Evolutionary conservation across 2,329 filamentous ascomycete species (phyloP), one percentile per base, ranked within the genome.

Genomic region (Microdochium trichocladiopsis): DNA sequence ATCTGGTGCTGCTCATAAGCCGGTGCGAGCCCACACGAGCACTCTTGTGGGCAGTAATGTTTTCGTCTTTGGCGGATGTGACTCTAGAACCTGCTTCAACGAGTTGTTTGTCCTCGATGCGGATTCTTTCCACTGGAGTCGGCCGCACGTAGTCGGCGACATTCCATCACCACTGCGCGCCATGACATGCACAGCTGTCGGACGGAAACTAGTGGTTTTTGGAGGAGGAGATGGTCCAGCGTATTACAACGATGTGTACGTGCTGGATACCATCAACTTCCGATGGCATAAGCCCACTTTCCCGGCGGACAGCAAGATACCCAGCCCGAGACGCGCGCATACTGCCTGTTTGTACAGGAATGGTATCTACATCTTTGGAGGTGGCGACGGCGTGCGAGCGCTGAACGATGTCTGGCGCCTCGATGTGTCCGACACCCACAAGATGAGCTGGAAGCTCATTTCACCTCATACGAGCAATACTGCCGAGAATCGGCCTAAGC

Each of bases 331-430:
- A 22, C 73, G 84, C 50, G 84, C 84, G 3, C 84, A 88, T 63
- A 87, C 84, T 2, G 83, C 84, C n/a, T 87, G 84, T 58, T 69
- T 87, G 21, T 86, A 87, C 69, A 84, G 84, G 65, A 86, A 82
- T 58, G 84, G 84, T 25, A 82, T 88, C 57, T 87, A 87, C 63
- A 72, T 88, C n/a, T 88, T 88, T 63, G 84, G 84, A 25, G 84
- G 84, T 48, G 84, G 84, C 41, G 84, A 88, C 62, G 84, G 84
- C 47, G 80, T 86, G n/a, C 75, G 82, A 48, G 84, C 84, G 4
- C 72, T 88, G 52, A 87, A 87, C 62, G 84, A 88, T 60, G 82
- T 88, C 21, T 88, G 84, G 84, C 74, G 84, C n/a, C 75, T 88
- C 16, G 84, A 88, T 60, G 84, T 88, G 33, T 76, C 76, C 56